Evolutionary conservation across 345 rosid genomes (phyloP), one percentile per base, ranked within the genome.

Genomic region (Citrus maxima): DNA sequence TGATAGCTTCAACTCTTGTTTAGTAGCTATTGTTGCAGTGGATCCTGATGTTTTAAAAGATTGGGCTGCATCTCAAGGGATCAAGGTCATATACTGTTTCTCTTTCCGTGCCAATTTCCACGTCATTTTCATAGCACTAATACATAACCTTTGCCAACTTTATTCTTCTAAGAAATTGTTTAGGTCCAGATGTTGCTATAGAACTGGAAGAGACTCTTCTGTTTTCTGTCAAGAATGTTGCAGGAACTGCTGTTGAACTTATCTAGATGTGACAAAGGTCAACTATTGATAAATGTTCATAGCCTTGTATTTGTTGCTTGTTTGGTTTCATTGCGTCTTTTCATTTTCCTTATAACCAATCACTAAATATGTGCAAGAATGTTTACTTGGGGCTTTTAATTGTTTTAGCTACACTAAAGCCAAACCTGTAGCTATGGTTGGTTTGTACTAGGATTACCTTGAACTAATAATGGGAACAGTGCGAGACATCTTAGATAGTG

Each of bases 1-100:
- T 55, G 97, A 95, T 84, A 95, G 98, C 91, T 90, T 90, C 65
- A 93, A 90, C 80, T 93, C 97, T 72, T 81, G 67, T 78, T 81
- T 95, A 82, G 96, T 95, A 30, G 97, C 97, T 6, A 72, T 95
- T 70, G 93, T 90, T 68, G 88, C 90, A 24, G 90, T 90, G 27
- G 98, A 95, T 37, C 94, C 89, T 0, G 97, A 93, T 77, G 91
- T 87, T 51, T 77, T 95, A 85, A 87, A 83, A 86, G 90, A 89
- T 30, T 93, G 97, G 95, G 97, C 98, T 56, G 81, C 86, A 64
- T 89, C 89, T 6, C 84, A 88, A 82, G 97, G 92, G 78, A 88
- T 93, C 82, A 80, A 89, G 95, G 97, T 93, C 38, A 25, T 76
- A 37, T 58, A 49, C 77, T 21, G 7, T 38, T 13, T 55, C 49